A percentile compares a stretch with the other conserved stretches of the same genome.
Conservation (phyloP, 306 rosid genomes). For the Elaeagnus macrophylla region DNA sequence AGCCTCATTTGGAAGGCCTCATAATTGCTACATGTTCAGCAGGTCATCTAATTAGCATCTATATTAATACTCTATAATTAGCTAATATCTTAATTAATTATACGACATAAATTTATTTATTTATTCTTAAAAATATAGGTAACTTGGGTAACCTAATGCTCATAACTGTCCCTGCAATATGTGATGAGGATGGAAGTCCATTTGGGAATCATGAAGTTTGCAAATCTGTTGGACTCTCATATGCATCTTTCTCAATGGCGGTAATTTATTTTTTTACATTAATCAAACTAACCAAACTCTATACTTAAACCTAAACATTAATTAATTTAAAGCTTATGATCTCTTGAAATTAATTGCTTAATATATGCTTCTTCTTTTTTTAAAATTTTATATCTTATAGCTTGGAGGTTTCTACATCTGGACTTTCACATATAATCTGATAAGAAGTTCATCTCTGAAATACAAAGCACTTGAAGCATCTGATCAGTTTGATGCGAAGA, state of each 20-base stretch:
- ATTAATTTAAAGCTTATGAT: too few relatives aligned
- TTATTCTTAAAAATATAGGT: constrained; percentile 54
- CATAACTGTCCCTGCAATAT: constrained; percentile 72
- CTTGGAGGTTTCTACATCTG: constrained; percentile 80
- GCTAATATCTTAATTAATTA: too few relatives aligned
- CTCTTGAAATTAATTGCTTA: neutral
- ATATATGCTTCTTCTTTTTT: neutral
- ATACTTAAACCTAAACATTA: neutral
- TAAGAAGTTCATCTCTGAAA: constrained; percentile 34
- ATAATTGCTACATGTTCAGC: constrained; percentile 66
- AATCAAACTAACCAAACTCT: neutral
- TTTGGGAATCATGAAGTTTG: constrained; percentile 52
- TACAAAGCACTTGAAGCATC: constrained; percentile 44
- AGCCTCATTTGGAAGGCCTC: constrained; percentile 69
- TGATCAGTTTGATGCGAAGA: constrained; percentile 15
- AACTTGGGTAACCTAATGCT: constrained; percentile 84
- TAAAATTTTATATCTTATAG: constrained; percentile 28
- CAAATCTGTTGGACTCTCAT: constrained; percentile 48
- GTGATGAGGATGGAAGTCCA: constrained; percentile 66
- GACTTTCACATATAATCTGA: constrained; percentile 59
- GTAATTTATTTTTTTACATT: constrained; percentile 24
- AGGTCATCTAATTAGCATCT: too few relatives aligned
- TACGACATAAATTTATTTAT: too few relatives aligned
- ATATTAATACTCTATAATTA: too few relatives aligned
- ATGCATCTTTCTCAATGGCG: constrained; percentile 91